Base-by-base conservation (phyloP, 768 basidiomycete species). In the Cystobasidium tubakii region DNA sequence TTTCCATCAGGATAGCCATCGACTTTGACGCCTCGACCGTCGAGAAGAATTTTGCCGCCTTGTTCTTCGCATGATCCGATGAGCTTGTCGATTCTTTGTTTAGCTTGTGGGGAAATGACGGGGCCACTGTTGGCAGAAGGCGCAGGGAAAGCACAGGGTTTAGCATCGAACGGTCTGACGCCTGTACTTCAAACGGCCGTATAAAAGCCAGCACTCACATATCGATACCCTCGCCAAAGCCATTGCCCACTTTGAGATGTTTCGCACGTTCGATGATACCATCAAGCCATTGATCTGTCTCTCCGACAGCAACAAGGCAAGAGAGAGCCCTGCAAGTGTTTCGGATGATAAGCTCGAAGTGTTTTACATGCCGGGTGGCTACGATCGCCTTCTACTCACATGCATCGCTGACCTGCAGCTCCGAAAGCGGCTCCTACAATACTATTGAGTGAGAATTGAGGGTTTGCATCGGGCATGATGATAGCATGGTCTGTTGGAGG, bases 401-500 rank as follows among this genome's bases (percentile, higher is more conserved):
- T 97, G 83, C 94, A 98, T 73, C 96, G 86, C 81, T 98, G 95
- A 15, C 95, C 95, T 34, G 95, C 95, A 76, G 95, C 95, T 69
- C 94, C 94, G 77, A 96, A 97, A 3, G 92, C 94, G 50, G 94
- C 93, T 17, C 94, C 94, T 64, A 92, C 83, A 65, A 97, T 87
- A 0, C 93, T 92, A 82, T 97, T 97, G 43, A 98, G 82, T 13
- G 92, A 88, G 31, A 91, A 84, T 77, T 96, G 94, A 81, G 89
- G 91, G 83, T 95, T 98, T 25, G 93, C 93, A 82, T 75, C 75
- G 3, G 76, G 76, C 76, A 77, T 77, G 15, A 77, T 54, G 74
- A 80, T 78, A 73, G 76, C 75, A 73, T 78, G 79, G 76, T 81
- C 73, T 79, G 70, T 31, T 17, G 25, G 29, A 13, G 57, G 9